These are phyloP conservation scores for Codiaeum variegatum DNA, from an alignment of 441 rosid genomes.

Conservation along the genomic window DNA sequence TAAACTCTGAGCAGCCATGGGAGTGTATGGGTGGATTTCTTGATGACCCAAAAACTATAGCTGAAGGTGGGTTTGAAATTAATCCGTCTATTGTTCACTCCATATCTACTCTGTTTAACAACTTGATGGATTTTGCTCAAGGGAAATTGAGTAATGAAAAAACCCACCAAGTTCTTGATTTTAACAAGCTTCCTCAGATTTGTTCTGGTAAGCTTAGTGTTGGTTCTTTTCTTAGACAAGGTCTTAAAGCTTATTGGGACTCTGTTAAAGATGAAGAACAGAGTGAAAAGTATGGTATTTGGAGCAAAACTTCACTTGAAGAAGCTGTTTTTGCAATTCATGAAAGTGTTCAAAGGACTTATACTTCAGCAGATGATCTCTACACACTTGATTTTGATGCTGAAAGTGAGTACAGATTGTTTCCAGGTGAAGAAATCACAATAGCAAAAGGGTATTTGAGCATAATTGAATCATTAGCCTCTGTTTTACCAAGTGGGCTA, in stretches of 20 bases:
- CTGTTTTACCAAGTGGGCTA: slow-evolving; percentile 65
- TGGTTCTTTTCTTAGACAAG: slow-evolving; percentile 47
- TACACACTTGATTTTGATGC: slow-evolving; percentile 64
- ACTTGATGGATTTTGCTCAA: slow-evolving; percentile 76
- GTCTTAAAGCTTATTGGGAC: slow-evolving; percentile 62
- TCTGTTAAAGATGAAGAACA: slow-evolving; percentile 23
- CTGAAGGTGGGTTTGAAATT: slow-evolving; percentile 76
- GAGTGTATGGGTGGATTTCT: slow-evolving; percentile 84
- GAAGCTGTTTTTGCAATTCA: slow-evolving; percentile 76
- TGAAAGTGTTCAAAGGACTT: slow-evolving; percentile 78
- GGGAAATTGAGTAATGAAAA: slow-evolving; percentile 36
- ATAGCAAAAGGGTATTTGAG: slow-evolving; percentile 83
- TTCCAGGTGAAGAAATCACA: slow-evolving; percentile 95
- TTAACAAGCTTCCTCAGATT: slow-evolving; percentile 40
- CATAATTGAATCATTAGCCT: slow-evolving; percentile 66
- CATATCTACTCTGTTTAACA: slow-evolving; percentile 55
- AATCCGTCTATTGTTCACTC: slow-evolving; percentile 45
- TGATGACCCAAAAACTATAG: slow-evolving; percentile 45
- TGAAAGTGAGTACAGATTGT: slow-evolving; percentile 87
- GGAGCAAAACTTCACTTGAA: slow-evolving; percentile 53
- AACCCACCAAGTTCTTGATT: slow-evolving; percentile 18
- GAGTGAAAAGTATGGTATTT: slow-evolving; percentile 35
- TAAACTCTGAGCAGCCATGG: slow-evolving; percentile 79
- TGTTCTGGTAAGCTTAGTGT: slow-evolving; percentile 10
- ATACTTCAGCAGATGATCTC: slow-evolving; percentile 85